A percentile compares a stretch with the other conserved stretches of the same genome.
Evolutionary conservation across 495 filamentous ascomycete species (phyloP).

Genomic region (Xylaria venustula): DNA sequence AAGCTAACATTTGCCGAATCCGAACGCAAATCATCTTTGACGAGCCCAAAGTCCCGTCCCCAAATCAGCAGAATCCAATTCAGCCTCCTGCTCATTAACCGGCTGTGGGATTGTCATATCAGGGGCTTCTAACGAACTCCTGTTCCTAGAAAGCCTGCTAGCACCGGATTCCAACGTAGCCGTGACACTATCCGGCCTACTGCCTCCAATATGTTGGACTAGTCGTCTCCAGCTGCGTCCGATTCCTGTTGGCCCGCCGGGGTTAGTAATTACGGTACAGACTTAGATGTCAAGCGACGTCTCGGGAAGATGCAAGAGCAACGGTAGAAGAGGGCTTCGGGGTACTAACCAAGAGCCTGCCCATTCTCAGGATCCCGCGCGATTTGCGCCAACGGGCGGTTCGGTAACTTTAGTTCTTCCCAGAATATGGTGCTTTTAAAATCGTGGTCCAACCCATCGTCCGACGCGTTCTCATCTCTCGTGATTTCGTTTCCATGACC

Average conservation of each 20-base stretch:
- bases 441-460: constrained; percentile 8
- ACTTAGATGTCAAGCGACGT: too few relatives aligned
- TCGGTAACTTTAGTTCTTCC: constrained; percentile 21
- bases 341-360: constrained; percentile 21
- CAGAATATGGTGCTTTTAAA: constrained; percentile 7
- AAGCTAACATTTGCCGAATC: neutral
- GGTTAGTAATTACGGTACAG: too few relatives aligned
- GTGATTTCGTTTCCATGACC: constrained; percentile 10
- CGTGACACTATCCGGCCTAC: neutral
- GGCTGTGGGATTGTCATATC: neutral
- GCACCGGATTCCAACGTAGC: neutral
- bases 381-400: constrained; percentile 19
- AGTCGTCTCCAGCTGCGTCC: constrained; percentile 13
- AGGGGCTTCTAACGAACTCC: neutral
- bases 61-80: neutral
- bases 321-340: too few relatives aligned
- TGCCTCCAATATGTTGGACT: neutral
- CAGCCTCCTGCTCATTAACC: neutral
- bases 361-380: constrained; percentile 22
- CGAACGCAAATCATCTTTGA: neutral
- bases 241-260: too few relatives aligned
- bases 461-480: constrained; percentile 13
- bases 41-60: neutral
- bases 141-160: neutral
- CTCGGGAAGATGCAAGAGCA: too few relatives aligned